phyloP scores from a whole-genome alignment of 1,139 yeast species.

The Kodamaea arcana region DNA sequence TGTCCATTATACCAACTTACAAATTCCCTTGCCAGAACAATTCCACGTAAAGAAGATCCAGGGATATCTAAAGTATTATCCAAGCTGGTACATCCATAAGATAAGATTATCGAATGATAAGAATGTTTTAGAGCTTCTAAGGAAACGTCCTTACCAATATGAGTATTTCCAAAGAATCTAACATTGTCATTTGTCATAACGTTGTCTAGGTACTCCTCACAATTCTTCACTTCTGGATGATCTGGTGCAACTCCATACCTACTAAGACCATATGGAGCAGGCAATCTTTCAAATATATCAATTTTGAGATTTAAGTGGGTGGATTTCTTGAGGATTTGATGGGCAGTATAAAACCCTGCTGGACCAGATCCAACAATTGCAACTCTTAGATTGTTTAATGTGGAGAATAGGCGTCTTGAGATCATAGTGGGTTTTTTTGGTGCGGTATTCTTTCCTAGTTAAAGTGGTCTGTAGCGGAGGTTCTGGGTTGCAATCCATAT shows the following conservation, averaged over 20 bases:
- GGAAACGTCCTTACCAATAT: constrained; percentile 54
- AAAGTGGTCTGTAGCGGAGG: no score
- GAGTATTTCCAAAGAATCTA: constrained; percentile 71
- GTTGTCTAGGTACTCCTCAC: constrained; percentile 74
- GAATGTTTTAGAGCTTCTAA: constrained; percentile 46
- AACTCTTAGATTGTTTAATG: constrained; percentile 17
- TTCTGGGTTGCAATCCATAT: no score
- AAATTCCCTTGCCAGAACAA: constrained; percentile 79
- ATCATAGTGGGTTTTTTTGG: neutral
- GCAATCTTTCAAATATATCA: constrained; percentile 73
- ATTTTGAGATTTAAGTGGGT: constrained; percentile 41
- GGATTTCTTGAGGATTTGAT: constrained; percentile 58
- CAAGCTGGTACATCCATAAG: constrained; percentile 73
- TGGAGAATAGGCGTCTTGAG: constrained; percentile 3
- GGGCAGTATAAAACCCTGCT: constrained; percentile 89
- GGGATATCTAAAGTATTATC: constrained; percentile 57
- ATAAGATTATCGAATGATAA: constrained; percentile 71
- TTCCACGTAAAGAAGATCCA: constrained; percentile 61
- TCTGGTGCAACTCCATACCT: constrained; percentile 99
- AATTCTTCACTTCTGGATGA: constrained; percentile 92
- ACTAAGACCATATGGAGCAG: constrained; percentile 88
- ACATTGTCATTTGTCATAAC: constrained; percentile 47
- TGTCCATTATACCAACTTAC: constrained; percentile 97
- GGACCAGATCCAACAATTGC: constrained; percentile 96
- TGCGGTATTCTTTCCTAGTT: no score